Evolutionary conservation across 345 rosid species (phyloP).

Genomic region (Brassica incana): DNA sequence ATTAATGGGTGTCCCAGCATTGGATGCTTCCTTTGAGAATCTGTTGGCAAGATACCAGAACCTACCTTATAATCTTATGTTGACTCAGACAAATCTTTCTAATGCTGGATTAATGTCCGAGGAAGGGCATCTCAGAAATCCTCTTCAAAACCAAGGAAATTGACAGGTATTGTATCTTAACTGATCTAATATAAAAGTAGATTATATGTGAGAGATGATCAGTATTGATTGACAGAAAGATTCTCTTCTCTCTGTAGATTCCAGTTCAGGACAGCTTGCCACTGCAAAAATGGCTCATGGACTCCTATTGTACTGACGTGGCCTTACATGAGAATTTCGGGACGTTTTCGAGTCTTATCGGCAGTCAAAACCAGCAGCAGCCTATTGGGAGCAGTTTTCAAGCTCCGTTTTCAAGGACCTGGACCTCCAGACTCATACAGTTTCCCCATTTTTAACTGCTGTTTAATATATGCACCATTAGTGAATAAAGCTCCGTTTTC

Average conservation of each 20-base stretch:
- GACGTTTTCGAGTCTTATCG: constrained; percentile 41
- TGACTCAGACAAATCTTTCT: constrained; percentile 42
- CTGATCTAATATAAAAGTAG: constrained; percentile 26
- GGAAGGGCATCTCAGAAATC: constrained; percentile 36
- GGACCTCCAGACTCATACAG: not conserved
- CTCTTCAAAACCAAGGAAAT: constrained; percentile 53
- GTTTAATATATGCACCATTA: no score
- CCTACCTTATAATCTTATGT: constrained; percentile 34
- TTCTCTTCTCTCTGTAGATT: constrained; percentile 38
- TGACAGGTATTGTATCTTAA: constrained; percentile 62
- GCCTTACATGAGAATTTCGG: constrained; percentile 32
- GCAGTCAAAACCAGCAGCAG: constrained; percentile 47
- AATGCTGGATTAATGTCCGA: constrained; percentile 11
- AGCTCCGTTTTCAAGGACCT: constrained; percentile 30
- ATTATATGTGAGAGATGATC: not conserved
- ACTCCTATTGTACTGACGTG: constrained; percentile 44
- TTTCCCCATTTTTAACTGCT: no score
- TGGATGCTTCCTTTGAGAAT: constrained; percentile 66
- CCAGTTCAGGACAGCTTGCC: constrained; percentile 43
- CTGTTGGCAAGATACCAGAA: constrained; percentile 44
- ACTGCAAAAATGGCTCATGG: constrained; percentile 43
- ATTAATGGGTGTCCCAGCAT: constrained; percentile 54
- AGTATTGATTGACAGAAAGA: not conserved
- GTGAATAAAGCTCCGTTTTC: no score
- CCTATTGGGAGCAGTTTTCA: constrained; percentile 1